These are phyloP conservation scores for Sporothrix pallida DNA, from an alignment of 2,329 filamentous ascomycete species.

Conservation along the genomic window DNA sequence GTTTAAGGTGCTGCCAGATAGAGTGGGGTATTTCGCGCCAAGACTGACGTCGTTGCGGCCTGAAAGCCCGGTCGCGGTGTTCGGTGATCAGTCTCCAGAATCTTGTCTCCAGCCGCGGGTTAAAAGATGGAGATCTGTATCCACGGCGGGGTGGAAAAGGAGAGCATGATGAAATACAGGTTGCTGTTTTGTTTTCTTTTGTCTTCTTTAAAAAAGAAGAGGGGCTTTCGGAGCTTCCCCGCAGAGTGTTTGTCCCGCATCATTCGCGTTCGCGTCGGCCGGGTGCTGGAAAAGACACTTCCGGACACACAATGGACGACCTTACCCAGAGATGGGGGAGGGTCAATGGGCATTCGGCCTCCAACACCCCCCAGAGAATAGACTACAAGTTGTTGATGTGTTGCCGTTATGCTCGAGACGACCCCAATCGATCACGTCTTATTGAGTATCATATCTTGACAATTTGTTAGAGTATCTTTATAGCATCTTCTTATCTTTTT, in stretches of 20 bases:
- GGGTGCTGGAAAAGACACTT: conserved; percentile 11
- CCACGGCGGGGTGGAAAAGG: neutral
- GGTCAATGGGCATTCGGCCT: neutral
- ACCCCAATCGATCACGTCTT: neutral
- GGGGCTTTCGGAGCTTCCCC: neutral
- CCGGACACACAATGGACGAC: conserved; percentile 24
- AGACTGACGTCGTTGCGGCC: neutral
- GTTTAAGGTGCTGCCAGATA: neutral
- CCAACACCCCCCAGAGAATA: neutral
- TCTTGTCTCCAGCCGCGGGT: conserved; percentile 11
- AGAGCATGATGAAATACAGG: neutral
- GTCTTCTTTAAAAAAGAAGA: no score
- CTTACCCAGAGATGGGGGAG: conserved; percentile 15
- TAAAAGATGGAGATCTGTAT: conserved; percentile 5
- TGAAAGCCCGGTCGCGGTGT: neutral
- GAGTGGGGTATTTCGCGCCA: neutral
- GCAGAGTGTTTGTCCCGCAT: conserved; percentile 2
- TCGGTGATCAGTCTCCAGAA: no score
- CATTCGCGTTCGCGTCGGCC: neutral
- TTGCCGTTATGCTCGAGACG: neutral
- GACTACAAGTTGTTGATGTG: neutral
- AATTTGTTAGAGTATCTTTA: neutral
- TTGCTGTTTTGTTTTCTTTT: no score
- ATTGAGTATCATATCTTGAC: neutral
- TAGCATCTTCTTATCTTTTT: neutral